phyloP scores from a whole-genome alignment of 257 asterid species.

The Primulina eburnea region DNA sequence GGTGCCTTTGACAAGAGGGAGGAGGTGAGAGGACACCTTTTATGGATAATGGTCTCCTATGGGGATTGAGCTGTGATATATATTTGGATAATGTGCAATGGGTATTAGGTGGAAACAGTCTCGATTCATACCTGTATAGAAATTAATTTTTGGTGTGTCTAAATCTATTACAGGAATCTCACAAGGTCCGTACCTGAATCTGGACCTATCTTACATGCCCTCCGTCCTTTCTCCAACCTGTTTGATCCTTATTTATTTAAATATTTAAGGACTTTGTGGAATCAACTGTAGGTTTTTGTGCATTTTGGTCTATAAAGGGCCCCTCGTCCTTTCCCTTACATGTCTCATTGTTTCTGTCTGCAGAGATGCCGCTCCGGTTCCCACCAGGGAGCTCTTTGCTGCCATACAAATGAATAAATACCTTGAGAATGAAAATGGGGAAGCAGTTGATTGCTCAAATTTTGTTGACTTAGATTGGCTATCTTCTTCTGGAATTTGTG shows the following conservation, averaged over 20 bases:
- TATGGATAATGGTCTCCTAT: not conserved
- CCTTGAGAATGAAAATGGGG: conserved; percentile 63
- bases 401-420: conserved; percentile 52
- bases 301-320: not conserved
- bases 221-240: not conserved
- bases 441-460: conserved; percentile 73
- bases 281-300: not conserved
- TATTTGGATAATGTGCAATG: not conserved
- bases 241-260: no score
- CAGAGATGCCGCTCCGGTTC: conserved; percentile 62
- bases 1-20: not conserved
- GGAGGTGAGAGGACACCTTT: not conserved
- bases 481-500: conserved; percentile 90
- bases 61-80: not conserved
- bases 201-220: not conserved
- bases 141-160: not conserved
- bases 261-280: not conserved
- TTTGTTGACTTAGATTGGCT: conserved; percentile 95
- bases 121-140: no score
- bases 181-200: not conserved
- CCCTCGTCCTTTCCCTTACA: conserved; percentile 18
- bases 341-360: conserved; percentile 19
- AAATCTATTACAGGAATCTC: not conserved
- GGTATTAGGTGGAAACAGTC: not conserved
- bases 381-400: conserved; percentile 57